Base-by-base conservation (phyloP, 257 asterid genomes). In the Nicotiana tabacum region DNA sequence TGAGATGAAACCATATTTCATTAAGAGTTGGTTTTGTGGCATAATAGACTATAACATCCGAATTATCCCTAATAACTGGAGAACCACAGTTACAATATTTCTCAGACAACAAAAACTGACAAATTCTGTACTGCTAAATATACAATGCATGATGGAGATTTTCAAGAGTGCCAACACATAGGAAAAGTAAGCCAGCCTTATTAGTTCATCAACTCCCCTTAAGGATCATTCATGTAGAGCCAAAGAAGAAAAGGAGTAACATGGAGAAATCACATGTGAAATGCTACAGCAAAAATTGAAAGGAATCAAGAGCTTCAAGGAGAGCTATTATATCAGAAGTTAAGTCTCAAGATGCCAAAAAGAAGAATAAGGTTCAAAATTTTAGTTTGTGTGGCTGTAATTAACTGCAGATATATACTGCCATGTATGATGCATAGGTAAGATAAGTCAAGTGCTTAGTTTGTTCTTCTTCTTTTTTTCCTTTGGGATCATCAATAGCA, bases 401-500 rank as follows among this genome's bases (percentile, higher is more conserved):
- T 43, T 9, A 29, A 33, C 77, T 17, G 57, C 32, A 1, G 53
- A 18, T 66, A 57, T 5, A 13, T 2, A 70, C 21, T 30, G 30
- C 10, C 67, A 82, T 82, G 3, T 33, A 18, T 51, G 43, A 43
- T 64, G 68, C 82, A 58, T 60, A 27, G 39, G 27, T 64, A 56
- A 74, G 43, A 48, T 27, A 48, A 21, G 9, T 17, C 16, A 55
- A 51, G 81, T 3, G 48, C 66, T 46, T 46, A 72, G 35, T 60
- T 33, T 58, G 9, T 60, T 61, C 60, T 43, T 62, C 21, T 60
- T 55, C 51, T 18, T 43, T 70, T 72, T 29, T 16, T 65, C 12
- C 60, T 30, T 39, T 35, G 72, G 57, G 24, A 2, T n/a, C 83
- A 21, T 58, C 29, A 62, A 43, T 33, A 29, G 68, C 93, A 12